Conservation (phyloP, 2,329 filamentous ascomycete genomes). For the Aspergillus pseudoglaucus region DNA sequence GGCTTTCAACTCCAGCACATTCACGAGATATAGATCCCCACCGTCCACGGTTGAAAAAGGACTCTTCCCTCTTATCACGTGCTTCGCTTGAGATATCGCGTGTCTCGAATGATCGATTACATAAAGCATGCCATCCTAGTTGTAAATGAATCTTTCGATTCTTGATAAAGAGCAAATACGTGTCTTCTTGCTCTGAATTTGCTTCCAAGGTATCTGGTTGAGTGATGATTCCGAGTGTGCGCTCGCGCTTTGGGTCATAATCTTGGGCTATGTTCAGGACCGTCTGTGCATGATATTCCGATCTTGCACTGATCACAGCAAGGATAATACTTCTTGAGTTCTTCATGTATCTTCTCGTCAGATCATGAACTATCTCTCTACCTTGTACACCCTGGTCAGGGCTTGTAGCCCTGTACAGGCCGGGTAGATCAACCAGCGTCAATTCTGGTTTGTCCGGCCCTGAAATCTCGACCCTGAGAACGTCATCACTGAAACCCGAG, state of each 20-base stretch:
- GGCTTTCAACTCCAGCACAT: slow-evolving; percentile 23
- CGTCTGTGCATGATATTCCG: slow-evolving; percentile 37
- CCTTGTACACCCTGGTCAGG: slow-evolving; percentile 50
- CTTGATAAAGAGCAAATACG: slow-evolving; percentile 33
- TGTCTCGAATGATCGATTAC: slow-evolving; percentile 39
- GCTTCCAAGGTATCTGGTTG: slow-evolving; percentile 38
- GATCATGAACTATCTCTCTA: slow-evolving; percentile 47
- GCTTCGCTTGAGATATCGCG: slow-evolving; percentile 11
- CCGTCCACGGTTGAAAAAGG: slow-evolving; percentile 26
- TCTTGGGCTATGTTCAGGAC: slow-evolving; percentile 33
- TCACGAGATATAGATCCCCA: slow-evolving; percentile 19
- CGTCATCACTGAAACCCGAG: slow-evolving; percentile 41
- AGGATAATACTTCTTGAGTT: slow-evolving; percentile 42
- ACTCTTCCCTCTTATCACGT: slow-evolving; percentile 23
- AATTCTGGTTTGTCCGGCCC: slow-evolving; percentile 55
- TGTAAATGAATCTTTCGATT: slow-evolving; percentile 40
- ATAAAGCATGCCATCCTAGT: slow-evolving; percentile 47
- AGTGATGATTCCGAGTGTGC: slow-evolving; percentile 44
- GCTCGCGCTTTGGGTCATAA: slow-evolving; percentile 22
- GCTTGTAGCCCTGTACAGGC: slow-evolving; percentile 51
- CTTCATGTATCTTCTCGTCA: slow-evolving; percentile 39
- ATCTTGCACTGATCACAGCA: slow-evolving; percentile 41
- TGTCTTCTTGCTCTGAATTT: slow-evolving; percentile 31
- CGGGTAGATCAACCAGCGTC: slow-evolving; percentile 57
- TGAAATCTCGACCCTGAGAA: slow-evolving; percentile 54